Evolutionary conservation across 345 rosid species (phyloP), one percentile per base, ranked within the genome.

Genomic region (Rhodamnia argentea): DNA sequence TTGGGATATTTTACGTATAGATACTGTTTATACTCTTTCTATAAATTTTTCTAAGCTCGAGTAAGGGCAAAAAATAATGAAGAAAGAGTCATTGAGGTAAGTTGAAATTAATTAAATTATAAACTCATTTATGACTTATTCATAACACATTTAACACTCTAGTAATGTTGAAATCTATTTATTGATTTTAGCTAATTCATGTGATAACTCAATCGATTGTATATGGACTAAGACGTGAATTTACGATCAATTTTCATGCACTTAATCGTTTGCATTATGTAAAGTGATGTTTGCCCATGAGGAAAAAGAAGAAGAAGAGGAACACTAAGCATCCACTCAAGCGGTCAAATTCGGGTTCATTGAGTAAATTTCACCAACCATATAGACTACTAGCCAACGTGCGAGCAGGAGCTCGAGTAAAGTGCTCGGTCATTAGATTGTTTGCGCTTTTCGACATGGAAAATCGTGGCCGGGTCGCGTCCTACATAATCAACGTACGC

Each of bases 301-400:
- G 29, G 15, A 10, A 8, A 9, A 47, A 47, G 40, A 37, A 37
- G 40, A 37, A 37, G 40, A 47, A 2, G 51, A 26, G 7, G 15
- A 1, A 58, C 6, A 22, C 7, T 13, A 13, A n/a, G 2, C 27
- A 0, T 59, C 70, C 1, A 59, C 3, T 59, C 9, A 5, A n/a
- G 9, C 8, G 0, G n/a, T 12, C 8, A 2, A 1, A 7, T 5
- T 58, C 0, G 0, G 0, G 14, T 13, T 32, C 9, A 59, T 59
- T 59, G 13, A 59, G n/a, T 0, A n/a, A 2, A n/a, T 2, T 59
- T n/a, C 70, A 5, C 51, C 3, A 47, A 8, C 51, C 51, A 10
- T 10, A 1, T 10, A 10, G 51, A 47, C 51, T 8, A 9, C 51
- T 47, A 10, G 3, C 5, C 16, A 0, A 0, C 0, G 9, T n/a